Base-by-base conservation (phyloP, 2,329 filamentous ascomycete genomes). In the Epichloe elymi region DNA sequence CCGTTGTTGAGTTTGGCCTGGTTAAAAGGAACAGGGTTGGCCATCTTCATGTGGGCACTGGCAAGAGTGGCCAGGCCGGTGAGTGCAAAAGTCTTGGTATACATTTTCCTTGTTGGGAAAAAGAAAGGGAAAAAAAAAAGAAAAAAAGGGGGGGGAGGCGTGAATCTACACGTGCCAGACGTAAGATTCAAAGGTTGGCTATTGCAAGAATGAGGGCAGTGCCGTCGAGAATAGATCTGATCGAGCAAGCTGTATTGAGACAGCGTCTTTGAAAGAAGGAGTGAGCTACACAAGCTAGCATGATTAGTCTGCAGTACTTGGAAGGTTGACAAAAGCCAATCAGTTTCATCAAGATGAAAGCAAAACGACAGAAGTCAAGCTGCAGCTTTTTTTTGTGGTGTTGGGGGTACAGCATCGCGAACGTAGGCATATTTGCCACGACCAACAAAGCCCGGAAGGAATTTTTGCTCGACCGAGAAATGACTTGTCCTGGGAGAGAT, bases 31-130 rank as follows among this genome's bases (percentile, higher is more conserved):
- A 71, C 63, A 0, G 93, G 91, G 8, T 70, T 73, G 49, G 61
- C 68, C 74, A 97, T 83, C 40, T 77, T 70, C 75, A 96, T 85
- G 67, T 97, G 93, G 42, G 85, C 88, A 47, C 79, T 76, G 59
- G 74, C 78, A 50, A 78, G 58, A 54, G 79, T 69, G 58, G 76
- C 74, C 61, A 89, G 65, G 62, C 79, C 75, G 77, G 71, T 61
- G 43, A 72, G 51, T 49, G 78, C 65, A 55, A 79, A 60, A 57
- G 73, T 64, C 60, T 75, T 75, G 49, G 70, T 62, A 60, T 70
- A 67, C 76, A 79, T 78, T 60, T 67, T 78, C 7, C 11, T 30
- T 33, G 6, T 44, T 44, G 3, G 3, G 17, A 14, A 20, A 6
- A 11, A 17, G 5, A 23, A 23, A 12, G 20, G 40, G 14, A 5